Evolutionary conservation across 805 yeast species (phyloP).

Genomic region (Maudiozyma pseudohumilis): DNA sequence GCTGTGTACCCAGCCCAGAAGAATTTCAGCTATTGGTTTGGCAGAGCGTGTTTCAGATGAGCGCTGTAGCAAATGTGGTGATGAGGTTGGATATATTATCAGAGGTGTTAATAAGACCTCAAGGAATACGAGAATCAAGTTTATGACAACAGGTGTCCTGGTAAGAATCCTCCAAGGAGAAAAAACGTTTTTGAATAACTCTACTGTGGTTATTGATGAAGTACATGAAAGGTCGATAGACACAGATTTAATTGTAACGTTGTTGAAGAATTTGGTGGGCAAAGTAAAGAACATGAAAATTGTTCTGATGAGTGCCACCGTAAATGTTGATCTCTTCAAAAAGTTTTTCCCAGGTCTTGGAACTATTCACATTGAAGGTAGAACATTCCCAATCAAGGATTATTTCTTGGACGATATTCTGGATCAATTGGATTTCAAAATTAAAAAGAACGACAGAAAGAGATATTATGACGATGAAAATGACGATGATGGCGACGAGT

Average conservation of each 20-base stretch:
- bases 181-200: conserved; percentile 36
- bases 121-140: conserved; percentile 58
- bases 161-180: conserved; percentile 66
- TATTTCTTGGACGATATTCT: conserved; percentile 61
- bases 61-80: conserved; percentile 38
- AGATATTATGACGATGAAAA: conserved; percentile 16
- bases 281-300: conserved; percentile 46
- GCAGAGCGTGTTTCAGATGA: conserved; percentile 90
- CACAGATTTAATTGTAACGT: conserved; percentile 71
- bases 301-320: conserved; percentile 90
- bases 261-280: conserved; percentile 52
- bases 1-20: conserved; percentile 89
- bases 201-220: conserved; percentile 79
- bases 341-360: conserved; percentile 52
- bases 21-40: conserved; percentile 89
- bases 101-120: conserved; percentile 76
- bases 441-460: conserved; percentile 25
- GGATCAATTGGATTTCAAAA: conserved; percentile 44
- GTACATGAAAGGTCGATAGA: conserved; percentile 96
- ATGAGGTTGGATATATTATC: conserved; percentile 80
- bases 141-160: conserved; percentile 88
- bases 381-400: conserved; percentile 87
- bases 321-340: conserved; percentile 57
- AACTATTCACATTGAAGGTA: conserved; percentile 78
- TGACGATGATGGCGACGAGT: conserved; percentile 26